Evolutionary conservation across 805 yeast genomes (phyloP).

Genomic region (Hanseniaspora osmophila): DNA sequence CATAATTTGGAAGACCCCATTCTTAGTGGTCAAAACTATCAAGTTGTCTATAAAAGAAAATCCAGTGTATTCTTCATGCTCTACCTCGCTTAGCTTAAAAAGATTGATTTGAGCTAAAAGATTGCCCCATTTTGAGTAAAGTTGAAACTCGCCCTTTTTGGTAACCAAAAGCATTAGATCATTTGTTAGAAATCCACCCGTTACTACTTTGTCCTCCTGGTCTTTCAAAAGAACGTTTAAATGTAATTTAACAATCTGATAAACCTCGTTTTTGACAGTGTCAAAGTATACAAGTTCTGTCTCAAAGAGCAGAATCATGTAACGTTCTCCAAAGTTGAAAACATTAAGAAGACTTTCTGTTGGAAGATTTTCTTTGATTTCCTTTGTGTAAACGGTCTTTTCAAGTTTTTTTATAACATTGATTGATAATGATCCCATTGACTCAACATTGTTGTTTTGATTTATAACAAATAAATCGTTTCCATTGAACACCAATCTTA

Average conservation of each 20-base stretch:
- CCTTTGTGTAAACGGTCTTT: conserved; percentile 6
- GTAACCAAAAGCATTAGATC: conserved; percentile 14
- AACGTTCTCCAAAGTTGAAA: conserved; percentile 7
- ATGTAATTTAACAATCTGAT: conserved; percentile 1
- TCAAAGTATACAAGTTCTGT: conserved; percentile 12
- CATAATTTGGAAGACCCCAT: conserved; percentile 17
- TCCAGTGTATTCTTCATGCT: conserved; percentile 5
- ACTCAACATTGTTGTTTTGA: no score
- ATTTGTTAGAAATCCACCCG: conserved; percentile 11
- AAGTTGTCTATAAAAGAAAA: conserved; percentile 10
- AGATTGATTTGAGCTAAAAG: conserved; percentile 5
- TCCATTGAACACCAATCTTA: conserved; percentile 9
- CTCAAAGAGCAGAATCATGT: conserved; percentile 10
- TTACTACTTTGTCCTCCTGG: conserved; percentile 2
- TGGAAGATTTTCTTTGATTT: conserved; percentile 3
- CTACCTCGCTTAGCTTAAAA: conserved; percentile 13
- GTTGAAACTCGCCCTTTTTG: conserved; percentile 11
- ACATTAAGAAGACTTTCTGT: conserved; percentile 3
- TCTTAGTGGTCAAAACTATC: conserved; percentile 9
- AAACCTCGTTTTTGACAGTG: conserved; percentile 7
- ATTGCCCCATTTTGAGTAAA: conserved; percentile 18
- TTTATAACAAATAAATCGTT: conserved; percentile 12
- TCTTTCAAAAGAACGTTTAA: conserved; percentile 2
- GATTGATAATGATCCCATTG: no score
- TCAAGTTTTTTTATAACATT: neutral